These are phyloP conservation scores for Yueomyces sp. DNA, from an alignment of 805 yeast genomes.

Conservation along the genomic window DNA sequence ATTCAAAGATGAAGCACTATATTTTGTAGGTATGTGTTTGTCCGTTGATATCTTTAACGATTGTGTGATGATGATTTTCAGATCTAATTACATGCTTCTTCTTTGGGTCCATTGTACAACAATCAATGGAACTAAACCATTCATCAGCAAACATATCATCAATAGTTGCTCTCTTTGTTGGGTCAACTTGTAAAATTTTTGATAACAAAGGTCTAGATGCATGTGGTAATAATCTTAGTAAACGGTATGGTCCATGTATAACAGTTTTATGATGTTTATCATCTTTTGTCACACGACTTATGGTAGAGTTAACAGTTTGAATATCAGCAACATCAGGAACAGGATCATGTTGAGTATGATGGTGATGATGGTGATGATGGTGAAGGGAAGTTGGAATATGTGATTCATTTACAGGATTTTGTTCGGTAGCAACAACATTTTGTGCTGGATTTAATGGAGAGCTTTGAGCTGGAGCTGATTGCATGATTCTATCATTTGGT, in stretches of 20 bases:
- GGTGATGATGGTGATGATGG: not conserved
- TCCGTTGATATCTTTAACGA: slow-evolving; percentile 34
- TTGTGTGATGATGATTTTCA: slow-evolving; percentile 38
- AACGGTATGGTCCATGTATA: slow-evolving; percentile 71
- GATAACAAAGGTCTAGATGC: slow-evolving; percentile 68
- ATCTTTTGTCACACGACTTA: not conserved
- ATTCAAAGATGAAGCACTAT: not conserved
- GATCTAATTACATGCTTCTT: slow-evolving; percentile 30
- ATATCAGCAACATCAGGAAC: not conserved
- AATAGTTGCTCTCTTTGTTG: slow-evolving; percentile 47
- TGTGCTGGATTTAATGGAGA: not conserved
- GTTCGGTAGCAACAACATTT: not conserved
- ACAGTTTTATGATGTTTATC: slow-evolving; percentile 31
- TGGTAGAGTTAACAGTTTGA: not conserved
- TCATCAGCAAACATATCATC: slow-evolving; percentile 54
- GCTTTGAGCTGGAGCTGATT: not conserved
- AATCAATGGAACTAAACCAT: slow-evolving; percentile 52
- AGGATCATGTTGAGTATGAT: not conserved
- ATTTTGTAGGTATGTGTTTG: slow-evolving; percentile 32
- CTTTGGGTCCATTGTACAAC: slow-evolving; percentile 38
- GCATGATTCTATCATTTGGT: not conserved
- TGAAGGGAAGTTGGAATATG: not conserved
- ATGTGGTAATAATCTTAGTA: slow-evolving; percentile 71
- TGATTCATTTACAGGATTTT: too few relatives aligned
- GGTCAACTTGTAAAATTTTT: slow-evolving; percentile 50